Evolutionary conservation across 1,139 yeast species (phyloP), one percentile per base, ranked within the genome.

Genomic region (Williopsis jadinii): DNA sequence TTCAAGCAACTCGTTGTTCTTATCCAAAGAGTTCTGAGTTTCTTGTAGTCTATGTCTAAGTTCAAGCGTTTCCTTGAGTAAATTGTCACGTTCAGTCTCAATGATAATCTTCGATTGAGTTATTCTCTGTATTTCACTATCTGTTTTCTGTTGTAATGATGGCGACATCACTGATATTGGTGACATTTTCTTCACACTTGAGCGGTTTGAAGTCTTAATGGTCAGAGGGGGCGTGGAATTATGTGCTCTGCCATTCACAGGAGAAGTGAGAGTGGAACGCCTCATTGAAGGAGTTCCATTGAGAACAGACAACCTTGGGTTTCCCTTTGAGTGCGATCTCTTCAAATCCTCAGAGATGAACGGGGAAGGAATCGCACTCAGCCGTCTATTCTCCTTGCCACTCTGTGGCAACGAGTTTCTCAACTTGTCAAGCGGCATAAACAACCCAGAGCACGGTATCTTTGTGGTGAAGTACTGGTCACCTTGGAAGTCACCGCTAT

Each of bases 401-500:
- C 37, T 19, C 5, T 26, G 11, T 8, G 44, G 41, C 9, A 46
- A 3, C 2, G 41, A 28, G 12, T 11, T 10, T 2, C 43, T 13
- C 27, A 86, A 68, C 54, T 86, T 74, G 26, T 78, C 77, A 53
- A 78, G 75, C 3, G 90, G 82, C 36, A 87, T 67, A 55, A 88
- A 88, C 30, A 88, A 61, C 0, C 96, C 96, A 24, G 88, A 68
- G 48, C 73, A 73, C 1, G 88, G 83, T 34, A 61, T 63, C 11
- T 68, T 64, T 0, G 90, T 86, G 3, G 61, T 60, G 58, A 88
- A 88, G 60, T 87, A 87, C 35, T 62, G 59, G 6, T 52, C 56
- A 2, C 84, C 94, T 36, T 77, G 71, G 37, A 77, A 75, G 27
- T 70, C 67, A 9, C 98, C 98, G 51, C 77, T 73, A 56, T 92